Base-by-base conservation (phyloP, 176 grass and related monocot genomes). In the Musa acuminata region DNA sequence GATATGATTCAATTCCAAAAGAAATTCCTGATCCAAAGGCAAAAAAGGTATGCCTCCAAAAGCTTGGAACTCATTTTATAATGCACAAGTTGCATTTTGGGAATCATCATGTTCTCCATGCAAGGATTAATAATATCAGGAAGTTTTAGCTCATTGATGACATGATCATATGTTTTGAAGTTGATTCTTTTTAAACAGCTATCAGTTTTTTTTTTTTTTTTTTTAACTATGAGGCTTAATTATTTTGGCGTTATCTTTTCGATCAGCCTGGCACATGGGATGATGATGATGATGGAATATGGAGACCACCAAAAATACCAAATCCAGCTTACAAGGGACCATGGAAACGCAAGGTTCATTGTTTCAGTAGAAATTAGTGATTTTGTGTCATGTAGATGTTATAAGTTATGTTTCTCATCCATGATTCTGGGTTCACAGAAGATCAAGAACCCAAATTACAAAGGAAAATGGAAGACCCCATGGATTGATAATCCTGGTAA, bases 361-460 rank as follows among this genome's bases (percentile, higher is more conserved):
- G 55, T 75, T 23, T 5, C 78, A 75, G 52, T 72, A 82, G 21
- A 49, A 19, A 24, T 23, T 79, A 11, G 35, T 25, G 60, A 11
- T 14, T 51, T 54, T 70, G 1, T 76, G 35, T 21, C 8, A 43
- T 49, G 27, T 77, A 51, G 72, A 80, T 71, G 81, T 21, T 58
- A 62, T 79, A 0, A 13, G 72, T 51, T 8, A 82, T 49, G 25
- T 71, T 67, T 83, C 17, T 65, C 71, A 25, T 67, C 54, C 79
- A 29, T 55, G 53, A 80, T 85, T 53, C 9, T 79, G 52, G 1
- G 24, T 67, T 69, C 84, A 69, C 91, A 99, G 95, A 99, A 87
- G 87, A 94, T 99, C 78, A 99, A 94, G 88, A 99, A 99, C 51
- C 95, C 95, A 77, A 94, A 89, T 70, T 99, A 94, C 84, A 86